These are phyloP conservation scores for Cyberlindnera americana DNA, from an alignment of 805 yeast genomes.

Conservation along the genomic window DNA sequence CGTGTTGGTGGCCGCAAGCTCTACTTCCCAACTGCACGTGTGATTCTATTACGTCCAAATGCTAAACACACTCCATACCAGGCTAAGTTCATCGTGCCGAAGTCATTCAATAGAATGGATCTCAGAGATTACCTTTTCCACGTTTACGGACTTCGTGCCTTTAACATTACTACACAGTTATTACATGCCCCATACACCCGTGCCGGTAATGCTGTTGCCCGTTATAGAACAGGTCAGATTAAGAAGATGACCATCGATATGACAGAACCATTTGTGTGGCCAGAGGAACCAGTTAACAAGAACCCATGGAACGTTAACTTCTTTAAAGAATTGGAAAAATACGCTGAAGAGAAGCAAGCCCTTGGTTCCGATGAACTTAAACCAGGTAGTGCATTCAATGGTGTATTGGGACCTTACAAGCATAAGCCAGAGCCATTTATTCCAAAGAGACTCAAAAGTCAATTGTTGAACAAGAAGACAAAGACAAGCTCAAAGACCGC, in stretches of 20 bases:
- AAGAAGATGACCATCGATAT: slow-evolving; percentile 97
- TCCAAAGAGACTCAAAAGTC: slow-evolving; percentile 45
- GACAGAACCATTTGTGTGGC: slow-evolving; percentile 97
- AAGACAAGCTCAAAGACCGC: slow-evolving; percentile 20
- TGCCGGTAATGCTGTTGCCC: slow-evolving; percentile 55
- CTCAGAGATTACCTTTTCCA: slow-evolving; percentile 90
- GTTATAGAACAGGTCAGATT: slow-evolving; percentile 74
- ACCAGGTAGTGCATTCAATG: slow-evolving; percentile 72
- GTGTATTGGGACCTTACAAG: slow-evolving; percentile 53
- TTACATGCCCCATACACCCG: slow-evolving; percentile 67
- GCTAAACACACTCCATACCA: slow-evolving; percentile 98
- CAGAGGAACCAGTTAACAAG: slow-evolving; percentile 51
- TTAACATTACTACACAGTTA: slow-evolving; percentile 83
- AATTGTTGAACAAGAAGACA: slow-evolving; percentile 42
- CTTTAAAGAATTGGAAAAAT: slow-evolving; percentile 46
- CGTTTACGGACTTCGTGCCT: slow-evolving; percentile 84
- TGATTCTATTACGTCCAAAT: slow-evolving; percentile 79
- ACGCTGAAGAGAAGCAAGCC: slow-evolving; percentile 47
- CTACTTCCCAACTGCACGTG: slow-evolving; percentile 82
- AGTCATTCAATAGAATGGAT: slow-evolving; percentile 89
- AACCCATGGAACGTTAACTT: slow-evolving; percentile 38
- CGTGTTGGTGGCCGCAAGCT: slow-evolving; percentile 70
- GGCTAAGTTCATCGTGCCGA: slow-evolving; percentile 93
- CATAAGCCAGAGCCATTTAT: slow-evolving; percentile 65
- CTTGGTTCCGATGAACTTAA: slow-evolving; percentile 65